Base-by-base conservation (phyloP, 2,329 filamentous ascomycete genomes). In the Rhexocercosporidium sp. region DNA sequence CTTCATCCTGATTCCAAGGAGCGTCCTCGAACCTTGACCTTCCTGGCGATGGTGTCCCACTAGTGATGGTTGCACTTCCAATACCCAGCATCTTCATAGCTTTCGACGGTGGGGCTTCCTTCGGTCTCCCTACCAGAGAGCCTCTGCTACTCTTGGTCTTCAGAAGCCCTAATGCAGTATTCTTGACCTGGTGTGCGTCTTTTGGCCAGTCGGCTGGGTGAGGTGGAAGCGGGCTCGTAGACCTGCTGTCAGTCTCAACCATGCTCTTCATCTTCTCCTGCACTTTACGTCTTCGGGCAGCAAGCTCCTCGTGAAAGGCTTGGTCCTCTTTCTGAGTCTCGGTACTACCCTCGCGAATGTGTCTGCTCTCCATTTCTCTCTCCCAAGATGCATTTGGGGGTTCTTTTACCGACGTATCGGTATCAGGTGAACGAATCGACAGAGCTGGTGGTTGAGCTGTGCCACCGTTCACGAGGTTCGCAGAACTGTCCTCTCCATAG, bases 301-400 rank as follows among this genome's bases (percentile, higher is more conserved):
- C 91, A 46, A 94, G 84, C 73, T 93, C 90, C 62, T 85, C 88
- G 20, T 90, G 89, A 75, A 94, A 94, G 31, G 92, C 91, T 62
- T 92, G 88, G 4, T 85, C 84, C 62, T 90, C 88, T 31, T 83
- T 81, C 54, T 84, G 80, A 14, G 82, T 85, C 51, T 83, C 83
- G 6, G 81, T 82, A 74, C 84, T 86, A 59, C 78, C 78, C 65
- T 82, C 79, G 46, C 85, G 80, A 29, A 78, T 80, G 69, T 87
- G 85, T 56, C 72, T 73, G 18, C 29, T 60, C 41, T 71, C 69
- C 29, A 75, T 56, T 46, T 77, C 76, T 49, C 67, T 73, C 54
- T 77, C 75, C 75, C 75, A 77, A 1, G 68, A 65, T 9, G 74
- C 22, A 44, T 70, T 71, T 7, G 46, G 63, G 12, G 39, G 56